Percentiles rank a stretch among this genome's conserved stretches.
Evolutionary conservation across 495 filamentous ascomycete species (phyloP).

Genomic region (Chaetomium tenue): DNA sequence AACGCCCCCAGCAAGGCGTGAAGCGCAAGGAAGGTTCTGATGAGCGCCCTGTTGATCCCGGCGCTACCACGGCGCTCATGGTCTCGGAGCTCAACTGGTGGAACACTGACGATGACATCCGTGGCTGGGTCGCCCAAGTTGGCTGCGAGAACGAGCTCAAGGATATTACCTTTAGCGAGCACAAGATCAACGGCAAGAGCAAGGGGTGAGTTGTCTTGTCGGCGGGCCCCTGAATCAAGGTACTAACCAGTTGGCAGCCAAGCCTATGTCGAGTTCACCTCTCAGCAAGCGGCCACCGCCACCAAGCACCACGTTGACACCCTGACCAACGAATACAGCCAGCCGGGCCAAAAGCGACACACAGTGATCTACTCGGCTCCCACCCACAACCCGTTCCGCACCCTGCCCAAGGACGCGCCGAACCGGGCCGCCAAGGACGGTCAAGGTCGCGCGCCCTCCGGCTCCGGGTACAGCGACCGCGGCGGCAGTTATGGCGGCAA

Average conservation of each 20-base stretch:
- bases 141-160: conserved; percentile 79
- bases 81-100: conserved; percentile 93
- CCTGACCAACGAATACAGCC: conserved; percentile 42
- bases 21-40: conserved; percentile 76
- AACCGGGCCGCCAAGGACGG: conserved; percentile 67
- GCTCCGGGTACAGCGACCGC: conserved; percentile 32
- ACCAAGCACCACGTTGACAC: conserved; percentile 78
- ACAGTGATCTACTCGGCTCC: conserved; percentile 74
- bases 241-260: conserved; percentile 55
- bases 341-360: conserved; percentile 61
- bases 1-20: conserved; percentile 62
- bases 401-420: conserved; percentile 86
- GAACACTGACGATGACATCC: conserved; percentile 92
- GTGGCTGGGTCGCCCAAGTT: conserved; percentile 78
- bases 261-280: conserved; percentile 83
- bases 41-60: conserved; percentile 73
- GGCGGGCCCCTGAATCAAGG: too few relatives aligned
- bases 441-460: conserved; percentile 37
- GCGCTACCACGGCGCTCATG: conserved; percentile 77
- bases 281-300: conserved; percentile 81
- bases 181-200: conserved; percentile 98
- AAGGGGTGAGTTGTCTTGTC: conserved; percentile 68
- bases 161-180: conserved; percentile 93
- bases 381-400: conserved; percentile 81
- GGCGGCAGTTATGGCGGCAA: conserved; percentile 40